A percentile compares a stretch with the other conserved stretches of the same genome.
Evolutionary conservation across 331 rosid genomes (phyloP).

Genomic region (Dryas integrifolia): DNA sequence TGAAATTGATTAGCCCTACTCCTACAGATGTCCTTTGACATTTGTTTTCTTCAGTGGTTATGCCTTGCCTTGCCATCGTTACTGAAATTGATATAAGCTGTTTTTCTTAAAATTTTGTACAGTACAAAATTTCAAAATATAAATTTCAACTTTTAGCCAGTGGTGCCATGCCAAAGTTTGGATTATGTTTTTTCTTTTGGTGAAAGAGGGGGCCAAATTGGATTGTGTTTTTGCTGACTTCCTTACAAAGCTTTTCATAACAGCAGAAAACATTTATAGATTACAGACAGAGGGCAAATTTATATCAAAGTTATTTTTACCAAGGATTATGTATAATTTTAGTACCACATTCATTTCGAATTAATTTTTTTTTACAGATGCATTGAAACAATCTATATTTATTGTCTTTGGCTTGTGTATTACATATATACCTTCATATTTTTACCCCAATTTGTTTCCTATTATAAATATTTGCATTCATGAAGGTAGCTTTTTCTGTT

Average conservation of each 20-base stretch:
- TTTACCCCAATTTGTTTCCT: not conserved
- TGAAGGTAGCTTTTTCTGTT: slow-evolving; percentile 20
- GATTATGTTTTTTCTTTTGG: not conserved
- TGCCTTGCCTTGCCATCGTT: not conserved
- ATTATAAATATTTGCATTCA: not conserved
- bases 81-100: not conserved
- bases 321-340: not conserved
- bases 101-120: too few species aligned
- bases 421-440: not conserved
- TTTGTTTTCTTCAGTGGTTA: not conserved
- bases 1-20: not conserved
- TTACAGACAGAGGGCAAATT: not conserved
- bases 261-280: not conserved
- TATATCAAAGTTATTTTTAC: not conserved
- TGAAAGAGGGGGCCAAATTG: not conserved
- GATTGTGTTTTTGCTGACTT: not conserved
- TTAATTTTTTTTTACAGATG: not conserved
- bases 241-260: slow-evolving; percentile 5
- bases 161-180: not conserved
- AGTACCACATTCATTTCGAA: not conserved
- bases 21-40: not conserved
- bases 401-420: too few species aligned
- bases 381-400: not conserved
- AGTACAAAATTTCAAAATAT: not conserved
- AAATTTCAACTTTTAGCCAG: not conserved